Evolutionary conservation across 768 basidiomycete species (phyloP).

Genomic region (Amanita muscaria): DNA sequence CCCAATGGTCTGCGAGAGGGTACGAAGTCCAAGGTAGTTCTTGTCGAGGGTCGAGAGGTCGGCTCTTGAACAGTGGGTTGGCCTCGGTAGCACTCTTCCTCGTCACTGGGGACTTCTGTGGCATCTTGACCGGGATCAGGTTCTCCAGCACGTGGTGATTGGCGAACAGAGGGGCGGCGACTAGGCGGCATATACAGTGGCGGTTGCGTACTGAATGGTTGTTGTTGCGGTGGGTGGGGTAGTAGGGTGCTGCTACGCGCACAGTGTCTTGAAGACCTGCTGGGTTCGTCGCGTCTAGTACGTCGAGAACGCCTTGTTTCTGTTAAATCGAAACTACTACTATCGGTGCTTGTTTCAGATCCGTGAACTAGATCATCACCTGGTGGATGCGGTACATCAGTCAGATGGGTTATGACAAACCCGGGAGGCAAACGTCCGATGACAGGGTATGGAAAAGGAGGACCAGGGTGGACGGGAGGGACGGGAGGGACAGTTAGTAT

Average conservation of each 20-base stretch:
- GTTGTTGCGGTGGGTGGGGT: not conserved
- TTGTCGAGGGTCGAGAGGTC: not conserved
- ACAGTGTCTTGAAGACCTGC: not conserved
- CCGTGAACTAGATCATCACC: slow-evolving; percentile 2
- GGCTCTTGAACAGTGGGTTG: slow-evolving; percentile 4
- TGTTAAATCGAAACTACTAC: slow-evolving; percentile 9
- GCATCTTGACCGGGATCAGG: not conserved
- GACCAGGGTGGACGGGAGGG: not conserved
- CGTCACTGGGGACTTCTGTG: not conserved
- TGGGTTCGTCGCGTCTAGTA: not conserved
- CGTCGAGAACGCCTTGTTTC: slow-evolving; percentile 4
- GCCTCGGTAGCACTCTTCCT: slow-evolving; percentile 6
- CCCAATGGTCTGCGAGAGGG: no score
- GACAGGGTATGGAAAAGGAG: no score
- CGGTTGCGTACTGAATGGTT: slow-evolving; percentile 5
- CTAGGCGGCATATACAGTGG: slow-evolving; percentile 3
- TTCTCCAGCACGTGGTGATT: not conserved
- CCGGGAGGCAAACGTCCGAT: no score
- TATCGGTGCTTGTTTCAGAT: slow-evolving; percentile 8
- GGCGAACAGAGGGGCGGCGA: slow-evolving; percentile 4
- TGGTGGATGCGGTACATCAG: slow-evolving; percentile 4
- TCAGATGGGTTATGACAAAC: slow-evolving; percentile 2
- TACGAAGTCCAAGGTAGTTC: no score
- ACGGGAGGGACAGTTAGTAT: no score
- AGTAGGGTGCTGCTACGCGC: slow-evolving; percentile 2